Evolutionary conservation across 176 grass and related monocot species (phyloP), one percentile per base, ranked within the genome.

Genomic region (Triticum timopheevii): DNA sequence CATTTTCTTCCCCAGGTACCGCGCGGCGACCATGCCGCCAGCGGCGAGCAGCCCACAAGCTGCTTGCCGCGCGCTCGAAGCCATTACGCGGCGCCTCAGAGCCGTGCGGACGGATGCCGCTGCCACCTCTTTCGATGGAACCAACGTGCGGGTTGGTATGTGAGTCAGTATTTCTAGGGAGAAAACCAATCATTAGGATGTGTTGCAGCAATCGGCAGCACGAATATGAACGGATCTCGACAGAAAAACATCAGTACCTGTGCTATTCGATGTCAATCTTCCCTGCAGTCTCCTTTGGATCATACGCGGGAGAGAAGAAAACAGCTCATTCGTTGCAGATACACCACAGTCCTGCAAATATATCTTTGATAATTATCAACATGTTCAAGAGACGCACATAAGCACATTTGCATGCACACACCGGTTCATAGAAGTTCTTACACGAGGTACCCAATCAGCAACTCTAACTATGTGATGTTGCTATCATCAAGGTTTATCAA

Each of bases 31-130:
- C 8, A 80, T 38, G 6, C 95, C 92, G 28, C 95, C 95, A n/a
- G 92, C 84, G 24, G 92, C 89, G 27, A 95, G 81, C 77, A 97
- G 72, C 63, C 92, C 95, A 56, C 85, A 97, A 5, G 86, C 47
- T 30, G 95, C 95, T 75, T 97, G 95, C 52, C 90, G 93, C 4
- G 80, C 70, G n/a, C 95, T 97, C 20, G 92, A 93, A 33, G 83
- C 85, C 95, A 91, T 91, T 24, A 97, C 93, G 1, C 84, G 42
- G 1, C 49, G 82, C 71, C 84, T 89, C 80, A 95, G 77, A 83
- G 87, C 89, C 80, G 31, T 95, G 2, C 75, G 86, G 36, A 97
- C 76, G 10, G 74, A 90, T n/a, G 84, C 88, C 36, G 89, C 89
- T n/a, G 95, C 91, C 77, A 79, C 36, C 9, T 93, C 85, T 88